phyloP scores from a whole-genome alignment of 352 stramenopile species.

The Blastocystis sp. region DNA sequence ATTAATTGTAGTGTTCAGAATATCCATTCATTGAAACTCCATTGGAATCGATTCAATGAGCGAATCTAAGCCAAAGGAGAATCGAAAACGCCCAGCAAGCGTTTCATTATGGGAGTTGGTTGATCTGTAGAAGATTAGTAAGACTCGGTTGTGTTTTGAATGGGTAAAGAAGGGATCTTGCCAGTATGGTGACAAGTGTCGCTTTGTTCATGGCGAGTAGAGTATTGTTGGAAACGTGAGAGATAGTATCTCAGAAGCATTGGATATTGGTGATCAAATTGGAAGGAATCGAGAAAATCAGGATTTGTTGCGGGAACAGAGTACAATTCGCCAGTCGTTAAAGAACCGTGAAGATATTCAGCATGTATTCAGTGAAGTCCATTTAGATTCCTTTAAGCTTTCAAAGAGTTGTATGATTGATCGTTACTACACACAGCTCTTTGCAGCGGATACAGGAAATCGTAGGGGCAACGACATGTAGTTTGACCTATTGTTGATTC shows the following conservation, averaged over 20 bases:
- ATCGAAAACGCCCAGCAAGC: neutral
- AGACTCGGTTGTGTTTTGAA: constrained; percentile 53
- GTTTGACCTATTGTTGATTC: neutral
- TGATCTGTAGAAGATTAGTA: constrained; percentile 33
- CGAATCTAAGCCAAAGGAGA: neutral
- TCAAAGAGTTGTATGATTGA: constrained; percentile 63
- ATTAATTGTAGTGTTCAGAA: neutral
- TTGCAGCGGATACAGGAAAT: constrained; percentile 15
- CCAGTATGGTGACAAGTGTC: constrained; percentile 49
- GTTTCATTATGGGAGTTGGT: neutral
- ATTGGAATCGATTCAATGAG: neutral
- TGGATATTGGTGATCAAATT: constrained; percentile 22
- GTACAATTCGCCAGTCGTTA: constrained; percentile 49
- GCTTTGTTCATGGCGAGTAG: constrained; percentile 49
- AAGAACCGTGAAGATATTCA: constrained; percentile 42
- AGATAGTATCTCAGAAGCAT: constrained; percentile 40
- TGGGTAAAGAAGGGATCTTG: constrained; percentile 53
- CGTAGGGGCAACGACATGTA: constrained; percentile 48
- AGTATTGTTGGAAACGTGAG: neutral
- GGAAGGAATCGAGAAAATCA: constrained; percentile 54
- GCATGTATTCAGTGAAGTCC: constrained; percentile 40
- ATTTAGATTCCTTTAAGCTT: constrained; percentile 52
- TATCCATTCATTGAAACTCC: neutral
- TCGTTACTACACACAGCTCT: constrained; percentile 62
- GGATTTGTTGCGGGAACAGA: constrained; percentile 45